Evolutionary conservation across 371 early-diverging fungal genomes (phyloP).

Genomic region (Mortierella sp.): DNA sequence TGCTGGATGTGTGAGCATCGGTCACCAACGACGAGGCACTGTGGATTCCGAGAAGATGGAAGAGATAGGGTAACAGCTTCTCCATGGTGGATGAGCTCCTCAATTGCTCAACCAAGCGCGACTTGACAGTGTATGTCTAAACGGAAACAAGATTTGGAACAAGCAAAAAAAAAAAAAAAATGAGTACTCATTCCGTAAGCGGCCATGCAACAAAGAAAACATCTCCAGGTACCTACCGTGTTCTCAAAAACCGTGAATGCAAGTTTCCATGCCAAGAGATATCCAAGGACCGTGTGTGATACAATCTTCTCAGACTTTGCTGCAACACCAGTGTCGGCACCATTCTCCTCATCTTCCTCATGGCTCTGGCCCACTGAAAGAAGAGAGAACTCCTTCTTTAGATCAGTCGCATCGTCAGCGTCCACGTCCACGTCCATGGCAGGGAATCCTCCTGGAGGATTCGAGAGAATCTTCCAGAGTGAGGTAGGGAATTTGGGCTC

Average conservation of each 20-base stretch:
- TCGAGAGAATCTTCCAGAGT: constrained; percentile 46
- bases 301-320: constrained; percentile 37
- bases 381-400: constrained; percentile 37
- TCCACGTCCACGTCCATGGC: constrained; percentile 51
- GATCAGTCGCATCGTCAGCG: constrained; percentile 34
- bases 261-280: constrained; percentile 78
- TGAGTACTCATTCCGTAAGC: background rate
- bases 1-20: constrained; percentile 10
- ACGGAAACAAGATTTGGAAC: background rate
- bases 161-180: background rate
- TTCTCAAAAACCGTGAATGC: constrained; percentile 83
- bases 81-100: constrained; percentile 65
- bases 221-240: constrained; percentile 65
- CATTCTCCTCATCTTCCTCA: constrained; percentile 45
- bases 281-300: constrained; percentile 65
- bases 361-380: constrained; percentile 7
- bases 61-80: constrained; percentile 68
- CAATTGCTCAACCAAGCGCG: constrained; percentile 70
- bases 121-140: constrained; percentile 82
- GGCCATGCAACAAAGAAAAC: constrained; percentile 1
- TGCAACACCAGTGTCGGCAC: constrained; percentile 40
- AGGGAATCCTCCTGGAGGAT: constrained; percentile 45
- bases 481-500: constrained; percentile 44
- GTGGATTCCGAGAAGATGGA: constrained; percentile 73
- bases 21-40: constrained; percentile 35